Base-by-base conservation (phyloP, 2,329 filamentous ascomycete genomes). In the Raffaelea albimanens region DNA sequence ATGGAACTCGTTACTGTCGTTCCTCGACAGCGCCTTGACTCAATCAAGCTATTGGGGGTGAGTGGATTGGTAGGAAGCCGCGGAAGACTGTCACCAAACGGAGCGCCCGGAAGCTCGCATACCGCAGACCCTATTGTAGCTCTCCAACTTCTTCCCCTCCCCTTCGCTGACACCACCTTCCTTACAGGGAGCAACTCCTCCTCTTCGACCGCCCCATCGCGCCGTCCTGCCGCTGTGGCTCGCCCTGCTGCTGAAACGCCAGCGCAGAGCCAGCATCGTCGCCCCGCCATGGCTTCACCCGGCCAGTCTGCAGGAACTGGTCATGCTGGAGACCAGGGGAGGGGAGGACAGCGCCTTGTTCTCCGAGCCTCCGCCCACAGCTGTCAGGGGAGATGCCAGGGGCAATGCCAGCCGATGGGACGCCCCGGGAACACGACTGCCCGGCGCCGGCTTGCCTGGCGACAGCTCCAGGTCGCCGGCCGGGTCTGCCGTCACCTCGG, bases 1-100 rank as follows among this genome's bases (percentile, higher is more conserved):
- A 97, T 96, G 89, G 91, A 97, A 69, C 79, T 88, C 59, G 85
- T 98, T 48, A 96, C 90, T 0, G 78, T 98, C 20, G 81, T 97
- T 44, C 93, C 93, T 33, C 86, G 93, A 46, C 90, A 97, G 64
- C 80, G 86, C 54, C 81, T 98, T 46, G 89, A 96, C 55, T 80
- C 80, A 56, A 85, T 98, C 53, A 76, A 87, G 57, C 76, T 98
- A 52, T 78, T 98, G 47, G 82, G 84, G 55, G 93, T 97, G 73
- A 72, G 84, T 79, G 31, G 31, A 10, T n/a, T 45, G 19, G 16
- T 29, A 14, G 18, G 39, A 20, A n/a, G n/a, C n/a, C n/a, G n/a
- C n/a, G n/a, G n/a, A n/a, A n/a, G n/a, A n/a, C n/a, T n/a, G n/a
- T n/a, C n/a, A n/a, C n/a, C n/a, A n/a, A n/a, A 5, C 40, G 7